A percentile compares a stretch with the other conserved stretches of the same genome.
Conservation (phyloP, 352 stramenopile genomes). For the Pilasporangium apinafurcum region DNA sequence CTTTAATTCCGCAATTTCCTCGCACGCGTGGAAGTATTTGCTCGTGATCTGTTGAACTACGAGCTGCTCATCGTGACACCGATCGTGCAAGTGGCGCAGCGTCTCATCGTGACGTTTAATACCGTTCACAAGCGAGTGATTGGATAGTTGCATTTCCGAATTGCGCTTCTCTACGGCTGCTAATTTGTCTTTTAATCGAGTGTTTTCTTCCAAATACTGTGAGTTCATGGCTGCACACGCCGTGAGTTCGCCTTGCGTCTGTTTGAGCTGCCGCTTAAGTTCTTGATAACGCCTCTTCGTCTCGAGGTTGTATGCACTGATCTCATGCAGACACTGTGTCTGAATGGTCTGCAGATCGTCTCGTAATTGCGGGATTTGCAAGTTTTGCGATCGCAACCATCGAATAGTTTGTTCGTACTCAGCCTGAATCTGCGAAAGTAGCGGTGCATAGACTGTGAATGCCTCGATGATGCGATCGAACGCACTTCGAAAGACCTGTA, state of each 20-base stretch:
- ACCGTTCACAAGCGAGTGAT: constrained; percentile 47
- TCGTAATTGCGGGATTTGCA: constrained; percentile 42
- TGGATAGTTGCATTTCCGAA: constrained; percentile 38
- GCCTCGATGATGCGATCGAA: constrained; percentile 44
- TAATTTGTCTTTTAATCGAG: constrained; percentile 18
- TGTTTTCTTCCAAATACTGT: constrained; percentile 16
- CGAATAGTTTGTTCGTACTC: constrained; percentile 51
- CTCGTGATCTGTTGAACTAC: constrained; percentile 42
- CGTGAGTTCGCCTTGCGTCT: constrained; percentile 44
- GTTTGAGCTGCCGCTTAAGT: constrained; percentile 41
- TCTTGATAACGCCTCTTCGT: constrained; percentile 22
- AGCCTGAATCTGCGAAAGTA: constrained; percentile 53
- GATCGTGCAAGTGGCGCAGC: constrained; percentile 49
- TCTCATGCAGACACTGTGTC: constrained; percentile 49
- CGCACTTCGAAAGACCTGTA: constrained; percentile 49
- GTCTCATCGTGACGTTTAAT: constrained; percentile 74
- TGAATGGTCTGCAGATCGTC: constrained; percentile 50
- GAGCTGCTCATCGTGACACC: constrained; percentile 40
- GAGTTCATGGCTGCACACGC: constrained; percentile 44
- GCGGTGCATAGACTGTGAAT: constrained; percentile 59
- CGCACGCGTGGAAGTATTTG: constrained; percentile 62
- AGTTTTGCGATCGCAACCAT: constrained; percentile 18
- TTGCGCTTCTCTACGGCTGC: constrained; percentile 21
- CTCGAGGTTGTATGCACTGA: constrained; percentile 37
- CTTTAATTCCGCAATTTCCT: constrained; percentile 70